Evolutionary conservation across 805 yeast genomes (phyloP).

Genomic region (Suhomyces sp.): DNA sequence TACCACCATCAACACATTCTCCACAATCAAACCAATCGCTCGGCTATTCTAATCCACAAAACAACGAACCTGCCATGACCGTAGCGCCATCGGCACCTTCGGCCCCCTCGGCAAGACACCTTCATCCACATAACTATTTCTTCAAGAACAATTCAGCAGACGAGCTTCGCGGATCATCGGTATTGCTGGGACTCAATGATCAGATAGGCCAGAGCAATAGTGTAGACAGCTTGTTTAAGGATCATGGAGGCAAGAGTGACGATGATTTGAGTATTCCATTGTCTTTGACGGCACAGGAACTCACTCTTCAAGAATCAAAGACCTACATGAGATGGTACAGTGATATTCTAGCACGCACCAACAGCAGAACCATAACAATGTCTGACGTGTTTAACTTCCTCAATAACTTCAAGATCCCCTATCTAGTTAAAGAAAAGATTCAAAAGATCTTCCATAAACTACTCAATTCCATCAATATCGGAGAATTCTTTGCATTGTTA

Average conservation of each 20-base stretch:
- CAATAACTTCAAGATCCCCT: constrained; percentile 68
- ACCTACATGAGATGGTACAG: constrained; percentile 94
- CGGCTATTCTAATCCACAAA: background rate
- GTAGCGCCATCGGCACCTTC: constrained; percentile 8
- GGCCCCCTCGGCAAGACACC: constrained; percentile 13
- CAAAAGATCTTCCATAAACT: constrained; percentile 50
- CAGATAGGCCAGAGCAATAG: constrained; percentile 8
- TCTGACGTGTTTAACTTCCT: constrained; percentile 79
- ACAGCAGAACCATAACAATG: constrained; percentile 62
- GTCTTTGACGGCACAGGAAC: constrained; percentile 62
- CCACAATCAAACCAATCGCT: no score
- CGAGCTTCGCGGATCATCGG: constrained; percentile 8
- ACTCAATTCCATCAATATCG: constrained; percentile 66
- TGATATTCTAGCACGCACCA: constrained; percentile 71
- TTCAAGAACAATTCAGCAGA: constrained; percentile 17
- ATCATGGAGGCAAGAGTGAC: constrained; percentile 8
- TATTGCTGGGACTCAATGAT: background rate
- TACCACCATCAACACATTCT: no score
- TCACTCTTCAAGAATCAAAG: constrained; percentile 74
- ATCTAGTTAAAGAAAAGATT: constrained; percentile 50
- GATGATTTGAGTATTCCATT: constrained; percentile 53
- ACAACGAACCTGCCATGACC: background rate
- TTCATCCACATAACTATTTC: constrained; percentile 11
- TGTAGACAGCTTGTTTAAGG: constrained; percentile 13
- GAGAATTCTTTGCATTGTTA: constrained; percentile 86